Evolutionary conservation across 768 basidiomycete genomes (phyloP), one percentile per base, ranked within the genome.

Genomic region (Boletus rubropictus): DNA sequence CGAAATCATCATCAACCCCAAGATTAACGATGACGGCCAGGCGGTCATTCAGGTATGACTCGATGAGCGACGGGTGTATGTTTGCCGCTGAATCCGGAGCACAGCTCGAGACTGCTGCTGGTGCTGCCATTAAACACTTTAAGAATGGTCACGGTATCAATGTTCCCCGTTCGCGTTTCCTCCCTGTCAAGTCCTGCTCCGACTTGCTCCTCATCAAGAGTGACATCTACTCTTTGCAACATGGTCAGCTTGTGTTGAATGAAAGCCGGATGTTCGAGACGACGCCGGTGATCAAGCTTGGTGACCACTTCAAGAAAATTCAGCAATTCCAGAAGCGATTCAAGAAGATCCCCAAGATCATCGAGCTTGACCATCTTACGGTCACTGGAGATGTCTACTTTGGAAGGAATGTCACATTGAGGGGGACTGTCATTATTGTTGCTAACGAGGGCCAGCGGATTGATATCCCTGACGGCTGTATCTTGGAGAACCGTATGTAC

Each of bases 1-100:
- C 49, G 88, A 90, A 57, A 87, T 90, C 62, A 89, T 90, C 61
- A 75, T 82, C 63, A 89, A 87, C 68, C 75, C 75, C 55, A 84
- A 86, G 72, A 69, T 70, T 48, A 80, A 78, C 38, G 84, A 87
- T 47, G 77, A 80, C 40, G 86, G 87, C 11, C 75, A 79, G 55
- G 70, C 83, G 28, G 80, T 89, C 54, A 72, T 89, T 51, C 84
- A 86, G 72, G 76, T 69, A 21, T 18, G 58, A n/a, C 32, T 42
- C 34, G 11, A 39, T 34, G 33, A 22, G 12, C 15, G 17, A 31
- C 9, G 20, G 5, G 14, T n/a, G 9, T 18, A 20, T 10, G 6
- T 29, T 35, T 25, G 9, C 7, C 35, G 24, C 41, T 55, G 21
- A 51, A 31, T 24, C 42, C 14, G 28, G 28, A 39, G 25, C 40